Evolutionary conservation across 768 basidiomycete species (phyloP), one percentile per base, ranked within the genome.

Genomic region (Hortiboletus flavorubellus): DNA sequence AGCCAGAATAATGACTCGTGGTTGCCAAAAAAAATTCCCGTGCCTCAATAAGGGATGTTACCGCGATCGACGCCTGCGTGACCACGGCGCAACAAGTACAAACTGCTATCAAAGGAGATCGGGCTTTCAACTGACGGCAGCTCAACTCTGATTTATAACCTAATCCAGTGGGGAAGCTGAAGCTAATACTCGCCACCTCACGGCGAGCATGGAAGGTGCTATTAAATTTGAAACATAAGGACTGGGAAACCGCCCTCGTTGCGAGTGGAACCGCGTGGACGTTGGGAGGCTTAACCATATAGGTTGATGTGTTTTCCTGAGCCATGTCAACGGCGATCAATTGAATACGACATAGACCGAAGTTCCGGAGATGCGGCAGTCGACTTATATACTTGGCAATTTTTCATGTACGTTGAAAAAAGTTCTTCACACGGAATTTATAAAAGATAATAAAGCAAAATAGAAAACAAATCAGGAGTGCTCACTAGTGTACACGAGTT

Each of bases 51-150:
- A 57, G 55, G 60, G 48, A 59, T 45, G 45, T 45, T 66, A 62
- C 67, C 66, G 64, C 67, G 69, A 70, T 70, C 64, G 70, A 66
- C 70, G 60, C 46, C 55, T 40, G 39, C 29, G 18, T 49, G 56
- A 48, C 57, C 49, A 60, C 46, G 53, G 52, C 59, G 50, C 33
- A 55, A 65, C 51, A 60, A 55, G 56, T 59, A 61, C 56, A 53
- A 55, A 80, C 76, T 71, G 78, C 8, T 77, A 78, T 18, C 76
- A 79, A 44, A 80, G 80, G 48, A 80, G 85, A 26, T 82, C 82
- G 65, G 66, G 31, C 78, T 80, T 84, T 86, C 66, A 83, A 80
- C 66, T 65, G 73, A 29, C 75, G 79, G 41, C 49, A 51, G 40
- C 41, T 35, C 18, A 40, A 18, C 47, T 33, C 34, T 58, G 53